Evolutionary conservation across 2,329 filamentous ascomycete species (phyloP), one percentile per base, ranked within the genome.

Genomic region (Curvularia hawaiiensis): DNA sequence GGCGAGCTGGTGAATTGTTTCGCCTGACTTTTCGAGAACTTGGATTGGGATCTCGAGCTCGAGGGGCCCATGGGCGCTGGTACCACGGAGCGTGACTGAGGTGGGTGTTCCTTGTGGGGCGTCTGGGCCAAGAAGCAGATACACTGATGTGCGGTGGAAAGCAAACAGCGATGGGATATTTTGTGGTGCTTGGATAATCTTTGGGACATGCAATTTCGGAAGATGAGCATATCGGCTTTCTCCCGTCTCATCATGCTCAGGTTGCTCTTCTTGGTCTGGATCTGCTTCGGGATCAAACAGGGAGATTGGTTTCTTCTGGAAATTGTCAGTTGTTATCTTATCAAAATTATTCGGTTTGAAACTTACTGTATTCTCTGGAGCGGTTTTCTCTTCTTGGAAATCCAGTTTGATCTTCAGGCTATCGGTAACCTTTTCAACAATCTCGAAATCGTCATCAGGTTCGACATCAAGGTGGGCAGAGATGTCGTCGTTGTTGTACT

Each of bases 1-100:
- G 0, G 88, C 88, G 0, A 92, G 84, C 64, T 90, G 87, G 69
- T 92, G 89, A 41, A 91, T 84, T 0, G 83, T 88, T 50, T 84
- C 75, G 3, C 79, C 80, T 31, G 76, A 78, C 0, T 76, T 69
- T 0, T 79, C 63, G 0, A 85, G 72, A 3, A 79, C 65, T 2
- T 83, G 80, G 38, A 92, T 79, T 0, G 88, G 87, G 12, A 92
- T 87, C 41, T 85, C 82, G 5, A 91, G 80, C 52, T 85, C 80
- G 0, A 92, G 77, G 0, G 86, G 85, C 0, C 87, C 86, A 35
- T 85, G 78, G 0, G 72, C 60, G 3, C 82, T 87, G 0, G 79
- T 86, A 0, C 82, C 88, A 20, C 79, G 82, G 3, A 92, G 79
- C 0, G 85, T 69, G 12, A 91, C 79, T 0, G 84, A 84, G 39